These are phyloP conservation scores for Plasmodium blacklocki DNA, from an alignment of 169 alveolate species.

Conservation along the genomic window DNA sequence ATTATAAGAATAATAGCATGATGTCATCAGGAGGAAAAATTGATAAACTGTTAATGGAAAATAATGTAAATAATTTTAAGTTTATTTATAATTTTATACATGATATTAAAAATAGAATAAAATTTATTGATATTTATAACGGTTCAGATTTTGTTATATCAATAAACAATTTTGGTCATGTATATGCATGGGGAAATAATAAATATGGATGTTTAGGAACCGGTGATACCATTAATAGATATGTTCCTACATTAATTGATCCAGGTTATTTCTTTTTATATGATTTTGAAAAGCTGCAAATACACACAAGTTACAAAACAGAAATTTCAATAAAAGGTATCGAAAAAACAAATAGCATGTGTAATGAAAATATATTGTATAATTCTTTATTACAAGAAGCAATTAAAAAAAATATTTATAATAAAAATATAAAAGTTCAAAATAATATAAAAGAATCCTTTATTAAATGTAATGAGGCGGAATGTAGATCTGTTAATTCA, in stretches of 20 bases:
- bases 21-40: conserved; percentile 31
- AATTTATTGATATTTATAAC: conserved; percentile 59
- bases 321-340: conserved; percentile 43
- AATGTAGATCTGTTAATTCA: conserved; percentile 26
- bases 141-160: conserved; percentile 72
- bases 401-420: conserved; percentile 43
- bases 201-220: conserved; percentile 74
- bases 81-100: conserved; percentile 66
- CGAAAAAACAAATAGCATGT: conserved; percentile 35
- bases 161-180: conserved; percentile 73
- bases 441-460: conserved; percentile 39
- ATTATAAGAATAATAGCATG: conserved; percentile 23
- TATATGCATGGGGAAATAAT: conserved; percentile 71
- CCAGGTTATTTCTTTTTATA: conserved; percentile 74
- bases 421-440: conserved; percentile 41
- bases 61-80: conserved; percentile 47
- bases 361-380: conserved; percentile 59
- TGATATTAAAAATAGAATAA: conserved; percentile 64
- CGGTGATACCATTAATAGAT: conserved; percentile 65
- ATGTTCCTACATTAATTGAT: conserved; percentile 61
- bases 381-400: conserved; percentile 59
- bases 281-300: conserved; percentile 71
- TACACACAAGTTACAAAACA: conserved; percentile 69
- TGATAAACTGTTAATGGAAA: conserved; percentile 37
- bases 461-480: conserved; percentile 42